Conservation (phyloP, 2,329 filamentous ascomycete genomes). For the Lecanicillium sp. region DNA sequence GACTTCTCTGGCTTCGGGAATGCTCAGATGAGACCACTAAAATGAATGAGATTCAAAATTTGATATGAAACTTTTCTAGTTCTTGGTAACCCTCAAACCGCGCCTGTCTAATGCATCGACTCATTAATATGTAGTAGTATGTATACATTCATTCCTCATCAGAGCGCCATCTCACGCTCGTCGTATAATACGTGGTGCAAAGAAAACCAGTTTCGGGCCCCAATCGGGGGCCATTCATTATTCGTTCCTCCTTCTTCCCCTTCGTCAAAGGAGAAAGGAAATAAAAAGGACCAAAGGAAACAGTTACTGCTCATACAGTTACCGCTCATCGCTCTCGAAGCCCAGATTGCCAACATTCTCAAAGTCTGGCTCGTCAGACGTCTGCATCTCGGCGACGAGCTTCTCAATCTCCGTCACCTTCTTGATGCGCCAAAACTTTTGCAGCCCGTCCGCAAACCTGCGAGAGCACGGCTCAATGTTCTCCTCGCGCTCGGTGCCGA, state of each 20-base stretch:
- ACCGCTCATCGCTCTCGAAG: conserved; percentile 25
- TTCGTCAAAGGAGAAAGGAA: too few relatives aligned
- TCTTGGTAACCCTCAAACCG: too few relatives aligned
- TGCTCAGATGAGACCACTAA: too few relatives aligned
- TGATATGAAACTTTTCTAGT: too few relatives aligned
- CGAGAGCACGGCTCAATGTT: conserved; percentile 57
- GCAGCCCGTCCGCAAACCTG: conserved; percentile 62
- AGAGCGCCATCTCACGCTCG: too few relatives aligned
- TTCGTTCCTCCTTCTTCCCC: too few relatives aligned
- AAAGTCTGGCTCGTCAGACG: conserved; percentile 14
- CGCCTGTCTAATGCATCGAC: neutral
- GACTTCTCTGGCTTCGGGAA: too few relatives aligned
- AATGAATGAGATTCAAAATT: neutral
- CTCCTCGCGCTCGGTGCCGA: conserved; percentile 73
- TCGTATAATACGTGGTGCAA: too few relatives aligned
- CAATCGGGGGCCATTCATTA: too few relatives aligned
- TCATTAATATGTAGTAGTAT: neutral
- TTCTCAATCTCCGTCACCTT: conserved; percentile 59
- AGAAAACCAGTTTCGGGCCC: too few relatives aligned
- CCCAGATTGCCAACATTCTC: conserved; percentile 26
- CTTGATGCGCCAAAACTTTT: conserved; percentile 73
- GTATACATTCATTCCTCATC: neutral
- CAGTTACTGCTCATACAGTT: too few relatives aligned
- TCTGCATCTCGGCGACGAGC: conserved; percentile 37
- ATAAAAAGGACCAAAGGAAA: too few relatives aligned